Base-by-base conservation (phyloP, 2,329 filamentous ascomycete species). In the Helotiales sp. region DNA sequence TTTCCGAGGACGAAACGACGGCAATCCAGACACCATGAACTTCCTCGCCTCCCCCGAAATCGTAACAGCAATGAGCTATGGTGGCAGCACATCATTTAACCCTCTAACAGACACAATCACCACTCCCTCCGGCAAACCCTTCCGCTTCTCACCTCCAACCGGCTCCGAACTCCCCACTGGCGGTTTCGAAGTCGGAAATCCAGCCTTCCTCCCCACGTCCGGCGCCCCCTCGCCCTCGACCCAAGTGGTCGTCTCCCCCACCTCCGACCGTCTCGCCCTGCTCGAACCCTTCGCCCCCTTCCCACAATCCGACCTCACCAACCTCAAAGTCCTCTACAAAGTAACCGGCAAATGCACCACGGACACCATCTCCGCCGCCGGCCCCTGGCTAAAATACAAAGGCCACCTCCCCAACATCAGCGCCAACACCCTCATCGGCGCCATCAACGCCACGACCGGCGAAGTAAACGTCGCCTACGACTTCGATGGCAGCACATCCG, bases 381-480 rank as follows among this genome's bases (percentile, higher is more conserved):
- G 95, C 6, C 95, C 95, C 17, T 98, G 95, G 95, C 88, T 99
- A 73, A 98, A 98, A 82, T 99, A 98, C 88, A 98, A 98, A 85
- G 96, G 96, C 70, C 96, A 99, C 81, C 88, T 99, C 70, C 93
- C 96, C 79, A 99, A 99, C 84, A 99, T 99, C 80, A 92, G 90
- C 74, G 93, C 93, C 78, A 99, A 99, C 86, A 99, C 96, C 2
- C 88, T 99, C 72, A 97, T 97, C 81, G 96, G 93, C 63, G 96
- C 96, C 68, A 86, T 94, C 78, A 97, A 97, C 80, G 93, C 92
- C 50, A 93, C 92, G 70, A 99, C 95, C 0, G 91, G 91, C 73
- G 94, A 97, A 80, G 94, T 96, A 71, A 98, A 98, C 80, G 89
- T 87, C 22, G 96, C 95, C 5, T 96, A 97, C 81, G 96, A 99